Base-by-base conservation (phyloP, 805 yeast species). In the Candida andamanensis region DNA sequence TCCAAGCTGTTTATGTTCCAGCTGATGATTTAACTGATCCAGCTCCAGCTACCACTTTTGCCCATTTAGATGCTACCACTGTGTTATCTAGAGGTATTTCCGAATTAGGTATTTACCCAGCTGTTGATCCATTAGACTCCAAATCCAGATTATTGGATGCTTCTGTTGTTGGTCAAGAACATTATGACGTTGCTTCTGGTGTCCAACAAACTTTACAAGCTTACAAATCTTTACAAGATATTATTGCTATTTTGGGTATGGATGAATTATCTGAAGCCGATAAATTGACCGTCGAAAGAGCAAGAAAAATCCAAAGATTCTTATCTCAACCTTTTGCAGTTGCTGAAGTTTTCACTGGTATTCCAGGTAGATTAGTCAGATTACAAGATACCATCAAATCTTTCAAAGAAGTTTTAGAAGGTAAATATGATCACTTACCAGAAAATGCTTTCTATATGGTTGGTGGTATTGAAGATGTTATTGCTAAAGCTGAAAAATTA, bases 11-110 rank as follows among this genome's bases (percentile, higher is more conserved):
- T 54, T 92, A 92, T 72, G 98, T 90, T 68, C 98, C 98, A 69
- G 98, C 98, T 51, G 98, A 90, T 85, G 98, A 90, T 77, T 86
- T 90, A 80, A 90, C 98, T 49, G 98, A 90, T 78, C 98, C 98
- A 71, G 98, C 98, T 61, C 98, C 97, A 64, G 98, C 98, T 57
- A 90, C 98, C 66, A 90, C 98, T 57, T 90, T 90, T 69, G 98
- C 98, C 61, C 98, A 90, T 72, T 89, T 90, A 81, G 98, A 90
- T 69, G 98, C 98, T 65, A 90, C 98, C 67, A 90, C 98, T 62
- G 98, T 92, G 71, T 85, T 92, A 79, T 89, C 97, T 57, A 87
- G 98, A 80, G 89, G 95, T 80, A 92, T 92, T 65, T 92, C 98
- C 44, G 98, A 92, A 78, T 80, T 92, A 72, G 97, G 97, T 89